Conservation (phyloP, 2,329 filamentous ascomycete genomes). For the Paracorniculantispora psalliotae region DNA sequence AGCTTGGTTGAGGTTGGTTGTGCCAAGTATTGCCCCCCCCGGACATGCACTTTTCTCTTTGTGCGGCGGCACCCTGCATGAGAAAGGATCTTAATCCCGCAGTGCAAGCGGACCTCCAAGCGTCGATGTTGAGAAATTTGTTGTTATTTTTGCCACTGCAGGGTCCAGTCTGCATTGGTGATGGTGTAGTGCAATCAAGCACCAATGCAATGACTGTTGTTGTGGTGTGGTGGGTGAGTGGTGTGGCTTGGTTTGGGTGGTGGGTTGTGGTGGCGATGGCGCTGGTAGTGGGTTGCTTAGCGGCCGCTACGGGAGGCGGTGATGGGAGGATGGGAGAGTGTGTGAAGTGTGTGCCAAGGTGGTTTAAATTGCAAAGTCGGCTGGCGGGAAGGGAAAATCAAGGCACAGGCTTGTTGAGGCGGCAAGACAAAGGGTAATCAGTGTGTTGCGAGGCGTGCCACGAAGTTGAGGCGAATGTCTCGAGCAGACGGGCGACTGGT, state of each 20-base stretch:
- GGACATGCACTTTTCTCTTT: not conserved
- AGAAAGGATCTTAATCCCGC: not conserved
- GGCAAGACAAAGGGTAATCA: too few relatives aligned
- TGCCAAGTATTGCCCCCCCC: not conserved
- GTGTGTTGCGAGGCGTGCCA: too few relatives aligned
- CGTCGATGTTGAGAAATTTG: not conserved
- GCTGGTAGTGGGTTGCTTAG: not conserved
- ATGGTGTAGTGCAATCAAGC: too few relatives aligned
- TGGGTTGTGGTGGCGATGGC: not conserved
- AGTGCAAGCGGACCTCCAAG: not conserved
- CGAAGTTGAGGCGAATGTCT: too few relatives aligned
- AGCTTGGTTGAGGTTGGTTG: too few relatives aligned
- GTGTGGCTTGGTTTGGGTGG: not conserved
- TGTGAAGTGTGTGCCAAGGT: not conserved
- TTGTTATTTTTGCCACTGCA: constrained; percentile 3
- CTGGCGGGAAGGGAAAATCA: too few relatives aligned
- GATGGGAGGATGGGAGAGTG: not conserved
- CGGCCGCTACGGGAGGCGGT: not conserved
- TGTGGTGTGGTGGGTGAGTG: not conserved
- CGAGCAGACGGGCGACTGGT: too few relatives aligned
- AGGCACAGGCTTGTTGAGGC: too few relatives aligned
- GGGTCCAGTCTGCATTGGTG: constrained; percentile 2
- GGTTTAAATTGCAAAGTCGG: not conserved
- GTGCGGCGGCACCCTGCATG: not conserved
- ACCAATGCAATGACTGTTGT: not conserved